These are phyloP conservation scores for Hymenoscyphus infarciens DNA, from an alignment of 2,329 filamentous ascomycete genomes.

Conservation along the genomic window DNA sequence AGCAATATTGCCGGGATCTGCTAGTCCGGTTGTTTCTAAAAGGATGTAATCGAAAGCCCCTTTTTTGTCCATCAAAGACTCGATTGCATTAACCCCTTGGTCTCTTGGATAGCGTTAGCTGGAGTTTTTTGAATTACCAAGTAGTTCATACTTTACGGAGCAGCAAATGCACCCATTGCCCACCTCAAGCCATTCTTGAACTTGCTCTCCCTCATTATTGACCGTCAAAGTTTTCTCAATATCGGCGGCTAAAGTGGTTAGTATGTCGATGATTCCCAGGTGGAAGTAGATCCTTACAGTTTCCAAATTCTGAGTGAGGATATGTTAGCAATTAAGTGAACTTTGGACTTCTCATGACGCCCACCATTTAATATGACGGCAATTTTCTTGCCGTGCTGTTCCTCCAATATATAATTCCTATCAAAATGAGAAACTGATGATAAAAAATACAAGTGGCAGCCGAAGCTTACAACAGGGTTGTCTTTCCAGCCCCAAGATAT, in stretches of 20 bases:
- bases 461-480: conserved; percentile 63
- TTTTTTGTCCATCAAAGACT: conserved; percentile 90
- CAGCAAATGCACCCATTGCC: conserved; percentile 98
- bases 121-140: not conserved
- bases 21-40: conserved; percentile 90
- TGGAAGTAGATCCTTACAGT: conserved; percentile 53
- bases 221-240: conserved; percentile 96
- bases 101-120: conserved; percentile 53
- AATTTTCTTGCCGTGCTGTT: conserved; percentile 95
- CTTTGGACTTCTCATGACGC: conserved; percentile 7
- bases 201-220: conserved; percentile 75
- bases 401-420: conserved; percentile 85
- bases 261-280: conserved; percentile 9
- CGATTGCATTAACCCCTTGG: conserved; percentile 88
- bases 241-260: conserved; percentile 59
- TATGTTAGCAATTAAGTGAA: not conserved
- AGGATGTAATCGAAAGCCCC: conserved; percentile 97
- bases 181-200: conserved; percentile 92
- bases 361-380: conserved; percentile 91
- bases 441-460: not conserved
- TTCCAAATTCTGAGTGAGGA: conserved; percentile 64
- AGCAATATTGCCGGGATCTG: conserved; percentile 92
- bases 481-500: conserved; percentile 94
- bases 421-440: not conserved
- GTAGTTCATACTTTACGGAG: conserved; percentile 75